Conservation (phyloP, 2,329 filamentous ascomycete genomes). For the Colletotrichum abscissum region DNA sequence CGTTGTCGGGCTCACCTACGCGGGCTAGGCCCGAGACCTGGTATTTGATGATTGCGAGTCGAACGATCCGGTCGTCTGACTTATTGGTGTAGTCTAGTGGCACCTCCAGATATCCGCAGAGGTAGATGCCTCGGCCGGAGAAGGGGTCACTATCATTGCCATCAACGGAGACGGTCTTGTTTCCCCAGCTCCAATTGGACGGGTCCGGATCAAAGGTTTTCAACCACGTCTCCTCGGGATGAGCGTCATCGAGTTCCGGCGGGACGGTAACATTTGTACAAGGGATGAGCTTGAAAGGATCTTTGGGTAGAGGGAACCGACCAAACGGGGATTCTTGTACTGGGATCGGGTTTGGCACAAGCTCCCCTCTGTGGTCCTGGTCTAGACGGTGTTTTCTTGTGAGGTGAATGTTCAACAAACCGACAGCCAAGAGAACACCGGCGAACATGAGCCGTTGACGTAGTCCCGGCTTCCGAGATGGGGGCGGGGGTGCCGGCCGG, state of each 20-base stretch:
- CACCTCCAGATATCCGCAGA: constrained; percentile 61
- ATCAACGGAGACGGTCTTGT: constrained; percentile 20
- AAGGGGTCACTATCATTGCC: constrained; percentile 44
- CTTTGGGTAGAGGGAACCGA: constrained; percentile 52
- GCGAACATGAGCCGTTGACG: neutral
- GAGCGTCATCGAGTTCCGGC: constrained; percentile 53
- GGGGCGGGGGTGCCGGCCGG: neutral
- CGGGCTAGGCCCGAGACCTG: constrained; percentile 58
- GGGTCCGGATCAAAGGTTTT: constrained; percentile 56
- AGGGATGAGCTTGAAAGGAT: constrained; percentile 59
- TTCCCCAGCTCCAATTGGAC: constrained; percentile 59
- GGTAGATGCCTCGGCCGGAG: constrained; percentile 55
- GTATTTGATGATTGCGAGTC: constrained; percentile 61
- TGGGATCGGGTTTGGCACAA: neutral
- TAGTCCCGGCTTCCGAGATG: too few species aligned
- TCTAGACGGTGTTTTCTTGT: neutral
- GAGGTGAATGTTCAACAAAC: neutral
- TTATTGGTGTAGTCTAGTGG: constrained; percentile 60
- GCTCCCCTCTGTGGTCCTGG: neutral
- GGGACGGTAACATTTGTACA: constrained; percentile 55
- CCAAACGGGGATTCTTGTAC: constrained; percentile 38
- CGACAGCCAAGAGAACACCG: constrained; percentile 5
- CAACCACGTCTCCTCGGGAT: constrained; percentile 52
- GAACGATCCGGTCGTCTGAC: constrained; percentile 54
- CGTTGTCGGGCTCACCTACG: constrained; percentile 26